phyloP scores from a whole-genome alignment of 2,329 filamentous ascomycete species.

The Fusarium palustre region DNA sequence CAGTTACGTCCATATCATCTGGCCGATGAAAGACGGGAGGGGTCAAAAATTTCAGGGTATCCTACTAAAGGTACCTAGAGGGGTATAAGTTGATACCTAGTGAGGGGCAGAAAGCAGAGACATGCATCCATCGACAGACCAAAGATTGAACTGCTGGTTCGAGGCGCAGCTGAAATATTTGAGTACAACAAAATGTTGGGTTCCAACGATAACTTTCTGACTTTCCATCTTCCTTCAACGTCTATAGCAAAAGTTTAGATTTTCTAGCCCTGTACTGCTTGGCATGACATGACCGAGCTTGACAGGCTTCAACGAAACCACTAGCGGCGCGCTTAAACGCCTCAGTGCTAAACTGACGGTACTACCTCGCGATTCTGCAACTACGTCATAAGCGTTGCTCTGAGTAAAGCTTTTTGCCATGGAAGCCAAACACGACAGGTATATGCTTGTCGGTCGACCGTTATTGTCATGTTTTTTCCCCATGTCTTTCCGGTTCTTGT shows the following conservation, averaged over 20 bases:
- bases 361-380: background rate
- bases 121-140: background rate
- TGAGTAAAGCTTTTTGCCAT: slow-evolving; percentile 2
- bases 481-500: background rate
- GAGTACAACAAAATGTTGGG: background rate
- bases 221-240: background rate
- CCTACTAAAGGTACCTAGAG: slow-evolving; percentile 6
- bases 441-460: slow-evolving; percentile 10
- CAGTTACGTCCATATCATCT: background rate
- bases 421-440: slow-evolving; percentile 10
- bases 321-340: slow-evolving; percentile 19
- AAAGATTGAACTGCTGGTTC: slow-evolving; percentile 1
- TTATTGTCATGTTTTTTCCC: background rate
- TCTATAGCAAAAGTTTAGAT: background rate
- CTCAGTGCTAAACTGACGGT: background rate
- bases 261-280: background rate
- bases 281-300: slow-evolving; percentile 1
- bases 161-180: background rate
- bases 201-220: background rate
- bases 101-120: slow-evolving; percentile 16
- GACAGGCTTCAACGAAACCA: slow-evolving; percentile 7
- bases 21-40: slow-evolving; percentile 2
- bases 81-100: slow-evolving; percentile 6
- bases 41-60: slow-evolving; percentile 6
- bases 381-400: slow-evolving; percentile 24